A percentile compares a stretch with the other conserved stretches of the same genome.
Evolutionary conservation across 139 green algal species (phyloP).

Genomic region (Micractinium sp.): DNA sequence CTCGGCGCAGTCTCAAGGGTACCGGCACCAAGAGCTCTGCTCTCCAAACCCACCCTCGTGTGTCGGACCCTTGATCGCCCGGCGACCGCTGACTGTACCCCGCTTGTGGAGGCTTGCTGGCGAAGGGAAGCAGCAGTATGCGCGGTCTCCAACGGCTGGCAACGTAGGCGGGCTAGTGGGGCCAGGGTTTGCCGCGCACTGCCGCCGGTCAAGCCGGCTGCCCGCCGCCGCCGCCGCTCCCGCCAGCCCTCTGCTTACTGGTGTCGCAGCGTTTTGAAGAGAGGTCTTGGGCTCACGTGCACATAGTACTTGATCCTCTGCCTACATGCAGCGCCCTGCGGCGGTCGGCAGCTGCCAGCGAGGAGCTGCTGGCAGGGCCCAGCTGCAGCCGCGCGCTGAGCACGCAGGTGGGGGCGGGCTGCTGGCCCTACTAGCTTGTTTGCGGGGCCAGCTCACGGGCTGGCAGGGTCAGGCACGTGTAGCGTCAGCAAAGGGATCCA

Average conservation of each 20-base stretch:
- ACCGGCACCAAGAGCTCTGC: too few relatives aligned
- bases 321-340: slow-evolving; percentile 7
- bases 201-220: background rate
- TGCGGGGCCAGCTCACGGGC: too few relatives aligned
- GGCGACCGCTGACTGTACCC: too few relatives aligned
- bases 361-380: background rate
- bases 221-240: background rate
- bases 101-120: too few relatives aligned
- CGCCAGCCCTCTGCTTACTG: background rate
- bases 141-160: slow-evolving; percentile 27
- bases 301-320: background rate
- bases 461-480: background rate
- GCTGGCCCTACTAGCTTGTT: background rate
- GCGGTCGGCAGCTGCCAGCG: background rate
- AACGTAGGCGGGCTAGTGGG: background rate
- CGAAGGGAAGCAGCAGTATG: background rate
- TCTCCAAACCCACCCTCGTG: too few relatives aligned
- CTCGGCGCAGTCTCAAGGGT: too few relatives aligned
- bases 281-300: too few relatives aligned
- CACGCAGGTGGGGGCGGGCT: background rate
- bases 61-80: too few relatives aligned
- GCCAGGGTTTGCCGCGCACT: slow-evolving; percentile 19
- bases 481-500: too few relatives aligned
- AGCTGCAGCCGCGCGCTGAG: slow-evolving; percentile 2
- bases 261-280: background rate